Evolutionary conservation across 148 eudicot genomes (phyloP), one percentile per base, ranked within the genome.

Genomic region (Chenopodium berlandieri): DNA sequence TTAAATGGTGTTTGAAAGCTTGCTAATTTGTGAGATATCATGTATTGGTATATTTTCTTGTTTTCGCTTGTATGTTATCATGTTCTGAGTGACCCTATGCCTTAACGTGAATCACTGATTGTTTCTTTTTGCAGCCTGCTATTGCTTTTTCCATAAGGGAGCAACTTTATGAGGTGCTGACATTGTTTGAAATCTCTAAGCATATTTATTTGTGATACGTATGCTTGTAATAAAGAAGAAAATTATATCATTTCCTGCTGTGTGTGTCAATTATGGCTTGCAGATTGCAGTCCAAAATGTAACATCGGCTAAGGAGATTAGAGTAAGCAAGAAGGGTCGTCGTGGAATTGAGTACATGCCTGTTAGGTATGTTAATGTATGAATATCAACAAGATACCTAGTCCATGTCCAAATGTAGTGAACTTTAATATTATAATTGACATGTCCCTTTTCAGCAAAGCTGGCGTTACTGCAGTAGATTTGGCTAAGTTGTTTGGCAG

Each of bases 281-380:
- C 81, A 96, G 99, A 96, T 92, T 84, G 97, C 98, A 76, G 87
- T 88, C 71, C 99, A 96, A 87, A 94, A 86, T 82, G 99, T 96
- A 77, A 84, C 95, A 54, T 89, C 97, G 19, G 91, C 91, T 48
- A 91, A 90, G 80, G 99, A 96, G 87, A 91, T 87, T 74, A 91
- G 88, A 89, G 71, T 89, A 54, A 86, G 79, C 84, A 96, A 96
- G 85, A 95, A 96, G 83, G 91, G 89, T 23, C 97, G 99, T 32
- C 89, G 92, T 83, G 98, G 91, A 56, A 63, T 81, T 71, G 99
- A 96, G 71, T 85, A 88, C 79, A 48, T 85, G 52, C 87, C 92
- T 32, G 81, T 89, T 80, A 95, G 97, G 99, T 95, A 78, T 79
- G 80, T 22, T 72, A n/a, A 50, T 16, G 7, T 2, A 12, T 74